Percentiles rank a stretch among this genome's conserved stretches.
Conservation (phyloP, 148 eudicot genomes). For the Polygonum aviculare region DNA sequence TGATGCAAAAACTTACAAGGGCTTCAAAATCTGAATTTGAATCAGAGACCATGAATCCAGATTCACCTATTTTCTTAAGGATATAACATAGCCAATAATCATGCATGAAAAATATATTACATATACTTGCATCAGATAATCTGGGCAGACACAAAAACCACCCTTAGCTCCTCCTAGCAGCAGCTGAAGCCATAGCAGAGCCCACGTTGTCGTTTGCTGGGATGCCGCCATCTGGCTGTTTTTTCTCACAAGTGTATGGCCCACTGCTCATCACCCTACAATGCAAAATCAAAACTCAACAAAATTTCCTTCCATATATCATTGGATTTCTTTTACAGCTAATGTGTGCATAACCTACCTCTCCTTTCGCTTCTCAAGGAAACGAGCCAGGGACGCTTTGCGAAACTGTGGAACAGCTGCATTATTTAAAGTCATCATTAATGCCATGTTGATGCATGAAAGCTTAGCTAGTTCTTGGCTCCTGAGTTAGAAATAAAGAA, state of each 20-base stretch:
- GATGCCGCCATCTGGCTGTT: neutral
- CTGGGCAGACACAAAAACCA: neutral
- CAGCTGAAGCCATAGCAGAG: neutral
- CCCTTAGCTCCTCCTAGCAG: neutral
- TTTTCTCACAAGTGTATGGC: constrained; percentile 10
- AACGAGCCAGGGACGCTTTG: constrained; percentile 56
- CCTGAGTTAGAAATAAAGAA: neutral
- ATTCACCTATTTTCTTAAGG: neutral
- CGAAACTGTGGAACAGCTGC: constrained; percentile 61
- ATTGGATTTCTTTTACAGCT: neutral
- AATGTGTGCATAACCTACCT: constrained; percentile 26
- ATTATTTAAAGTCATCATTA: constrained; percentile 2
- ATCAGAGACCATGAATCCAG: neutral
- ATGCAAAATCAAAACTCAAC: neutral
- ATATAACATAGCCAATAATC: neutral
- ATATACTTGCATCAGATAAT: neutral
- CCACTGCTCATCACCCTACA: constrained; percentile 12
- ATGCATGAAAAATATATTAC: neutral
- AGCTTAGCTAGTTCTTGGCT: neutral
- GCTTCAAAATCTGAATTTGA: neutral
- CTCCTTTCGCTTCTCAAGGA: constrained; percentile 61
- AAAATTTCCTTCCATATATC: neutral
- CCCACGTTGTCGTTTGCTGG: neutral
- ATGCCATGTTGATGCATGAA: neutral
- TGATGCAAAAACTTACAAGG: neutral